Conservation (phyloP, 2,329 filamentous ascomycete genomes). For the Tolypocladium album region DNA sequence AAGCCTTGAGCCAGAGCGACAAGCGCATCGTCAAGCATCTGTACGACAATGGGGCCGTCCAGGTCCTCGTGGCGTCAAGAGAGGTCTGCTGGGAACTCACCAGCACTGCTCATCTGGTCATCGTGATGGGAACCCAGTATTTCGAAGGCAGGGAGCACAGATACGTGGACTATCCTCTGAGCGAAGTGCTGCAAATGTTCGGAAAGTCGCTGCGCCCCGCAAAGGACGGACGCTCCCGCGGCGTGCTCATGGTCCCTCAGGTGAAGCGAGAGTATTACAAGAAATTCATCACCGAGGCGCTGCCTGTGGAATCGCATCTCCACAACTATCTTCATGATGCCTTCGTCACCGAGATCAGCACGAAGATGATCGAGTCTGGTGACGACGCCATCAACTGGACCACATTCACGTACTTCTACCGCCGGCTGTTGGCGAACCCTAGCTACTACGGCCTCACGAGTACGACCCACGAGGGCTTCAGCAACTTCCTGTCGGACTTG, state of each 20-base stretch:
- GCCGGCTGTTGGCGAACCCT: constrained; percentile 85
- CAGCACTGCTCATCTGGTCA: constrained; percentile 76
- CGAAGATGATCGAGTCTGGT: constrained; percentile 86
- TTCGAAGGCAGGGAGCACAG: constrained; percentile 95
- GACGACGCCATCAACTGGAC: constrained; percentile 98
- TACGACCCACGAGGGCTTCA: constrained; percentile 86
- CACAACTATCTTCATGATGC: constrained; percentile 89
- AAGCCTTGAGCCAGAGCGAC: constrained; percentile 79
- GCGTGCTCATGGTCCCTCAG: constrained; percentile 91
- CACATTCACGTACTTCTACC: constrained; percentile 97
- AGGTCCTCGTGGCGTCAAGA: constrained; percentile 64
- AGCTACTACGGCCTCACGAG: constrained; percentile 90
- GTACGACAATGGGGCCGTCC: constrained; percentile 80
- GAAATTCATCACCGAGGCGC: constrained; percentile 92
- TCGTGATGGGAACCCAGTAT: constrained; percentile 97
- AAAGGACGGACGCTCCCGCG: constrained; percentile 70
- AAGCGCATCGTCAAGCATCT: constrained; percentile 91
- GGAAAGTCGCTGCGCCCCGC: constrained; percentile 77
- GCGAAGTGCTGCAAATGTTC: constrained; percentile 95
- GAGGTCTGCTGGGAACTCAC: constrained; percentile 97
- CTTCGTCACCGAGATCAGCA: constrained; percentile 95
- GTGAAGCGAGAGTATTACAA: constrained; percentile 97
- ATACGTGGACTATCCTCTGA: constrained; percentile 92
- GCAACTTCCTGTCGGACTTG: constrained; percentile 84
- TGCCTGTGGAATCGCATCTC: constrained; percentile 90